Evolutionary conservation across 1,139 yeast species (phyloP).

Genomic region (Suhomyces bribrorum): DNA sequence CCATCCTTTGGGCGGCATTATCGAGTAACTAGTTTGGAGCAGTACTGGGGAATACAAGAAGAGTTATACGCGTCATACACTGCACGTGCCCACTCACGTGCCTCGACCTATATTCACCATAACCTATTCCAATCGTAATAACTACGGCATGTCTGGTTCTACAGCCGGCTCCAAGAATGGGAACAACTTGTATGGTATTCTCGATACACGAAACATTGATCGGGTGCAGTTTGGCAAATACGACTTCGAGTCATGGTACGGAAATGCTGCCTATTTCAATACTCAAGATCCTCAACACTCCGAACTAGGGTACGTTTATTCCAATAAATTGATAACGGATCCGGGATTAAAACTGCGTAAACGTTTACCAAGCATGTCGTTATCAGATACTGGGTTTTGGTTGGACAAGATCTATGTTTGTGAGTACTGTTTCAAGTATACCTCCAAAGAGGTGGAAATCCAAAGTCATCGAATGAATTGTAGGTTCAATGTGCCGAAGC

Average conservation of each 20-base stretch:
- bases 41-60: too few relatives aligned
- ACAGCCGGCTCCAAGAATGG: conserved; percentile 2
- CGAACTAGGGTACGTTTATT: conserved; percentile 34
- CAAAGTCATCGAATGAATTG: conserved; percentile 52
- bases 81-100: too few relatives aligned
- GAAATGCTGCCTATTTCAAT: conserved; percentile 72
- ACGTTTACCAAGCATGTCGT: neutral
- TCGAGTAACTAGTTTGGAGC: too few relatives aligned
- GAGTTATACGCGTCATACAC: too few relatives aligned
- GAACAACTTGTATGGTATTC: conserved; percentile 53
- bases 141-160: neutral
- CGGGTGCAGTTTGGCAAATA: conserved; percentile 64
- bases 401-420: conserved; percentile 69
- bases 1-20: conserved; percentile 85
- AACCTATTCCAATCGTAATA: neutral
- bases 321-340: conserved; percentile 16
- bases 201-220: conserved; percentile 61
- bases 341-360: conserved; percentile 12
- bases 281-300: conserved; percentile 29
- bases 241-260: conserved; percentile 81
- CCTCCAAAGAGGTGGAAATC: conserved; percentile 44
- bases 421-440: conserved; percentile 80
- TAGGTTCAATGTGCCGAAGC: conserved; percentile 27
- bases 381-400: conserved; percentile 39
- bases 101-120: neutral